phyloP scores from a whole-genome alignment of 805 yeast species.

The Candida hungchunana region DNA sequence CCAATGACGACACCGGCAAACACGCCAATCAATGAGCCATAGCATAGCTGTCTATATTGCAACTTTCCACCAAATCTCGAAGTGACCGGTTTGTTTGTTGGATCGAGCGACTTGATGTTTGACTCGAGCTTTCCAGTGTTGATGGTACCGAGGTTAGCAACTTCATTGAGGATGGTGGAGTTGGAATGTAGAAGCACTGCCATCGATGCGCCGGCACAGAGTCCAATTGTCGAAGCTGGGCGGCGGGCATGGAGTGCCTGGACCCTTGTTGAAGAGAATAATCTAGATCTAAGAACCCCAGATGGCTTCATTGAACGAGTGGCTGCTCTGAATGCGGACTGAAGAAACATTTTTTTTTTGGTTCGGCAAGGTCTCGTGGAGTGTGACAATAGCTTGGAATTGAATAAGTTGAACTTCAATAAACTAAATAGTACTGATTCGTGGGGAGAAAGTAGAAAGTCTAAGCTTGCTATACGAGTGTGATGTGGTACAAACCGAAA shows the following conservation, averaged over 20 bases:
- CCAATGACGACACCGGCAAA: conserved; percentile 55
- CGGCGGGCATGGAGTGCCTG: conserved; percentile 1
- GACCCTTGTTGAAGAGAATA: conserved; percentile 6
- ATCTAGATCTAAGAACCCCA: conserved; percentile 10
- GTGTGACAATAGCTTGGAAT: background rate
- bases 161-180: conserved; percentile 26
- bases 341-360: conserved; percentile 16
- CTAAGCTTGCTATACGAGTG: too few relatives aligned
- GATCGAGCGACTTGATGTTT: conserved; percentile 11
- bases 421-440: background rate
- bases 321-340: conserved; percentile 13
- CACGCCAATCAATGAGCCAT: conserved; percentile 59
- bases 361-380: background rate
- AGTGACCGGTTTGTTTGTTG: conserved; percentile 10
- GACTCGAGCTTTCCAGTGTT: conserved; percentile 11
- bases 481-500: too few relatives aligned
- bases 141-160: conserved; percentile 22
- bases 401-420: background rate
- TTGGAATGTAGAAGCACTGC: conserved; percentile 17
- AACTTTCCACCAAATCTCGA: conserved; percentile 40
- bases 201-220: conserved; percentile 24
- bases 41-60: conserved; percentile 53
- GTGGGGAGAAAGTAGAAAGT: too few relatives aligned
- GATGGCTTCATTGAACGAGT: conserved; percentile 14
- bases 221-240: conserved; percentile 15